Base-by-base conservation (phyloP, 257 asterid genomes). In the Paulownia fortunei region DNA sequence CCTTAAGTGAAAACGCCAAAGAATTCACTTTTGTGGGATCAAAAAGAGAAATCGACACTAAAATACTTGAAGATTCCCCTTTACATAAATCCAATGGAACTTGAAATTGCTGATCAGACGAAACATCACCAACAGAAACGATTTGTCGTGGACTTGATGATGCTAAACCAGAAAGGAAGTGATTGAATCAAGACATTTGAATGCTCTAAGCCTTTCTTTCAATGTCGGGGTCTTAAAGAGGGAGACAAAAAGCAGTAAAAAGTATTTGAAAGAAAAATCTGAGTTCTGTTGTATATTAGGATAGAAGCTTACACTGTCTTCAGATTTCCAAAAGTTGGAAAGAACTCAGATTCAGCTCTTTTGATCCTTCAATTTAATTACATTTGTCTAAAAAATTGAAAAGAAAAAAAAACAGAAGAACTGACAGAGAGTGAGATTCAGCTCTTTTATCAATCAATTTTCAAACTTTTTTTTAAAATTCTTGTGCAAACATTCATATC, bases 361-460 rank as follows among this genome's bases (percentile, higher is more conserved):
- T 58, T 23, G 52, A 72, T 61, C 79, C 27, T 7, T 24, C 49
- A 74, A 58, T 46, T 73, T 6, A 39, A 7, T 3, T 7, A 56
- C 65, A 69, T 37, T 27, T 70, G 62, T 78, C 9, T 23, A 3
- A 0, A 46, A 27, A 69, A 10, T 15, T 27, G 9, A 18, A 41
- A 65, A 37, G 54, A 16, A 24, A 7, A 23, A 13, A 27, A 34
- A 18, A 46, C n/a, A 42, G 13, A 11, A 41, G 12, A 44, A n/a
- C n/a, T n/a, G n/a, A n/a, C n/a, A n/a, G n/a, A n/a, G n/a, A n/a
- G 4, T 18, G 16, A 69, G 73, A 69, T 47, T 69, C 72, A 46
- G 32, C 26, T 49, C 32, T n/a, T 18, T 34, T 19, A 27, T 55
- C 34, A 34, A 26, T 61, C 32, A 42, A 74, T 13, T 36, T 55